Base-by-base conservation (phyloP, 2,329 filamentous ascomycete species). In the Aspergillus candidus region DNA sequence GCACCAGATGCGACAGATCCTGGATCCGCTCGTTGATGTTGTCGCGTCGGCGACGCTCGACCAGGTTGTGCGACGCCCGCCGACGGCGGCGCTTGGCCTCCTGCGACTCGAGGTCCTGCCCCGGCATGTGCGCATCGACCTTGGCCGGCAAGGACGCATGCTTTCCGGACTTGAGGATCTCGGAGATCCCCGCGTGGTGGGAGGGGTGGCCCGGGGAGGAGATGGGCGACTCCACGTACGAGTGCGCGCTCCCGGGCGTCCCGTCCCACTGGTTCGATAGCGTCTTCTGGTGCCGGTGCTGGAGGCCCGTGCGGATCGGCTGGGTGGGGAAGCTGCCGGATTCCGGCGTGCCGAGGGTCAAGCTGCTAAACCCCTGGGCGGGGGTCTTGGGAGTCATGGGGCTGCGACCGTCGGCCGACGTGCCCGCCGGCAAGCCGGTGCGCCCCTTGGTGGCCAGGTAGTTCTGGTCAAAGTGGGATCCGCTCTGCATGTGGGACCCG, bases 1-100 rank as follows among this genome's bases (percentile, higher is more conserved):
- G 93, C 2, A 98, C 91, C 13, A 98, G 79, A 58, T 89, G 88
- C 60, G 91, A 95, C 6, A 98, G 78, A 61, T 98, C 93, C 61
- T 97, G 91, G 51, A 98, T 98, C 35, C 93, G 83, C 69, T 98
- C 93, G 57, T 98, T 98, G 74, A 98, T 98, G 63, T 97, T 97
- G 71, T 97, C 93, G 50, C 93, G 82, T 49, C 93, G 84, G 40
- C 93, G 84, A 44, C 93, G 88, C 72, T 98, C 93, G 10, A 98
- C 93, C 32, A 94, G 76, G 63, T 98, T 97, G 72, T 98, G 93
- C 1, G 91, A 97, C 61, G 96, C 93, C 32, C 93, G 80, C 47
- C 93, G 82, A 48, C 90, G 80, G 65, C 91, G 88, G 56, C 89
- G 81, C 78, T 97, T 97, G 59, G 90, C 89, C 65, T 97, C 93